Evolutionary conservation across 192 early-diverging fungal species (phyloP), one percentile per base, ranked within the genome.

Genomic region (Glomus cerebriforme): DNA sequence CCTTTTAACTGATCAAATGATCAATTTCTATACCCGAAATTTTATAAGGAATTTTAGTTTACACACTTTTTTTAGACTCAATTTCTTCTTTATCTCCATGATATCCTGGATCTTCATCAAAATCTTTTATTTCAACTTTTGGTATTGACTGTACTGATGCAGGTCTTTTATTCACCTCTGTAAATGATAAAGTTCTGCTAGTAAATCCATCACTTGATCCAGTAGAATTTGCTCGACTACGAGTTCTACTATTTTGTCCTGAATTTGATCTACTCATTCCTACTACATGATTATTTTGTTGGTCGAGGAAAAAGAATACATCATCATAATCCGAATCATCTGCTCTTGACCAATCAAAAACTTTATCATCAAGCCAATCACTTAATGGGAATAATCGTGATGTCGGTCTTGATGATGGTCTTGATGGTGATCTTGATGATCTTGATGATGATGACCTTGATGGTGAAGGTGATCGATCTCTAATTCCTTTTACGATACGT

Each of bases 321-420:
- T 88, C 89, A 64, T 90, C 89, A 9, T 83, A 79, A 79, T 90
- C 89, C 17, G 86, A 85, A 76, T 76, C 59, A 24, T 88, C 89
- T 29, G 83, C 85, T 6, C 74, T 75, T 60, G 84, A 82, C 89
- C 87, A 90, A 35, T 88, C 83, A 60, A 90, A 90, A 2, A 86
- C 82, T 60, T 87, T 84, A 77, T 90, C 87, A 59, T 86, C 86
- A 63, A 83, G 73, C 86, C 79, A 88, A 70, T 87, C 82, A 80
- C 76, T 81, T 31, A 80, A 73, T 71, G 78, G 74, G 79, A 82
- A 83, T 81, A 80, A 66, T 43, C 27, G 77, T 71, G 2, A 62
- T 66, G 81, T 66, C 31, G 79, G 17, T 24, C 58, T 10, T 78
- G 7, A 75, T 80, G 39, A 78, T 78, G 3, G 79, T 71, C 58